These are phyloP conservation scores for Vaccinium corymbosum DNA, from an alignment of 148 eudicot genomes.

Conservation along the genomic window DNA sequence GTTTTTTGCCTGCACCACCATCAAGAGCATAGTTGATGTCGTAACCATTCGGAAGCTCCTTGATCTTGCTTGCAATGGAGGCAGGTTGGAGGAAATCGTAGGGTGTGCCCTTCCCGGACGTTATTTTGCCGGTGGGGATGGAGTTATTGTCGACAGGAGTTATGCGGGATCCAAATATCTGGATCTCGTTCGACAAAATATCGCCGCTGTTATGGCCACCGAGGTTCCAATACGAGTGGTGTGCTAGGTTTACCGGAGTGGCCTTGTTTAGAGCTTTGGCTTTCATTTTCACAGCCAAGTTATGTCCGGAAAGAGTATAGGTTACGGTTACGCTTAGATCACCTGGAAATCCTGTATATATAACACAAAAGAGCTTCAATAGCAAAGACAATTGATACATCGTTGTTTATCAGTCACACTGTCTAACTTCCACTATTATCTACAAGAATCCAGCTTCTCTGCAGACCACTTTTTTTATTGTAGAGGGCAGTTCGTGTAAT, in stretches of 20 bases:
- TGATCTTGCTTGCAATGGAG: slow-evolving; percentile 46
- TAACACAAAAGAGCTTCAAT: not conserved
- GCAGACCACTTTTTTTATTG: too few relatives aligned
- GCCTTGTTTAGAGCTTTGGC: slow-evolving; percentile 69
- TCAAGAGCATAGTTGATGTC: slow-evolving; percentile 76
- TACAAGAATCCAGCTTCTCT: too few relatives aligned
- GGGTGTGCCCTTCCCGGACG: slow-evolving; percentile 57
- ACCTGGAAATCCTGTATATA: slow-evolving; percentile 71
- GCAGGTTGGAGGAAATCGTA: slow-evolving; percentile 57
- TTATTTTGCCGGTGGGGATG: slow-evolving; percentile 73
- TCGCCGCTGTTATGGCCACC: slow-evolving; percentile 63
- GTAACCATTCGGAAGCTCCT: slow-evolving; percentile 40
- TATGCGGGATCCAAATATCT: slow-evolving; percentile 55
- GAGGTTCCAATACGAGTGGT: slow-evolving; percentile 86
- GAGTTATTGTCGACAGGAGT: slow-evolving; percentile 54
- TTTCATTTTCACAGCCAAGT: slow-evolving; percentile 44
- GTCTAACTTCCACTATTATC: not conserved
- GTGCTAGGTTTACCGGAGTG: slow-evolving; percentile 83
- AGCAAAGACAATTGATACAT: not conserved
- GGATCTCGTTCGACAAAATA: slow-evolving; percentile 52
- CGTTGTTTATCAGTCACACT: not conserved
- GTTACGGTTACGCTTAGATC: slow-evolving; percentile 44
- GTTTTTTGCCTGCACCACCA: not conserved
- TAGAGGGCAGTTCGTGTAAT: too few relatives aligned
- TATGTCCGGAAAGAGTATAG: slow-evolving; percentile 32